Evolutionary conservation across 306 rosid genomes (phyloP).

Genomic region (Begonia masoniana): DNA sequence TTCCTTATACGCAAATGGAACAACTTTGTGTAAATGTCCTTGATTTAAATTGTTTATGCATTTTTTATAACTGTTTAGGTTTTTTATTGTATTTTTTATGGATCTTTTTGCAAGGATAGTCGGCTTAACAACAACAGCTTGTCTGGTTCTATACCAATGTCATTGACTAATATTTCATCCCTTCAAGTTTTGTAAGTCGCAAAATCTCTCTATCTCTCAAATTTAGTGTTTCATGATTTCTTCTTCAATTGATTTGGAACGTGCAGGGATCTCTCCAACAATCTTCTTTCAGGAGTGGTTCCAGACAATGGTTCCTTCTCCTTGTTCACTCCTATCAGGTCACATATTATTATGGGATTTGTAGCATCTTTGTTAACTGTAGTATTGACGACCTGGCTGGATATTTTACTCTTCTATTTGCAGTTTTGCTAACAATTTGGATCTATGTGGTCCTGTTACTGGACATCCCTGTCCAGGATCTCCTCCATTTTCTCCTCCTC

Average conservation of each 20-base stretch:
- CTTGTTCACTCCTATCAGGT: slow-evolving; percentile 88
- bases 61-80: not conserved
- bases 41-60: no score
- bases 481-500: slow-evolving; percentile 37
- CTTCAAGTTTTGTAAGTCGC: slow-evolving; percentile 89
- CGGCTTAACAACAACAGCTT: slow-evolving; percentile 86
- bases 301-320: slow-evolving; percentile 77
- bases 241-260: slow-evolving; percentile 8
- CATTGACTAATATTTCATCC: slow-evolving; percentile 33
- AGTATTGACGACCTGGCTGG: not conserved
- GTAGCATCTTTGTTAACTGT: not conserved
- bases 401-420: slow-evolving; percentile 13
- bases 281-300: slow-evolving; percentile 32
- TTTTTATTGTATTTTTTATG: slow-evolving; percentile 14
- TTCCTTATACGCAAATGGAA: no score
- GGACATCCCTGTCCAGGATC: slow-evolving; percentile 98
- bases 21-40: no score
- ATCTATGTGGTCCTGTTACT: slow-evolving; percentile 95
- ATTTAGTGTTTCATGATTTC: not conserved
- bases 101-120: slow-evolving; percentile 51
- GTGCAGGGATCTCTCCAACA: slow-evolving; percentile 84
- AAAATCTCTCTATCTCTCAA: slow-evolving; percentile 6
- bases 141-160: slow-evolving; percentile 40
- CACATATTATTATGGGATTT: slow-evolving; percentile 6
- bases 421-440: slow-evolving; percentile 69